Conservation (phyloP, 768 basidiomycete genomes). For the Lactarius hatsudake region DNA sequence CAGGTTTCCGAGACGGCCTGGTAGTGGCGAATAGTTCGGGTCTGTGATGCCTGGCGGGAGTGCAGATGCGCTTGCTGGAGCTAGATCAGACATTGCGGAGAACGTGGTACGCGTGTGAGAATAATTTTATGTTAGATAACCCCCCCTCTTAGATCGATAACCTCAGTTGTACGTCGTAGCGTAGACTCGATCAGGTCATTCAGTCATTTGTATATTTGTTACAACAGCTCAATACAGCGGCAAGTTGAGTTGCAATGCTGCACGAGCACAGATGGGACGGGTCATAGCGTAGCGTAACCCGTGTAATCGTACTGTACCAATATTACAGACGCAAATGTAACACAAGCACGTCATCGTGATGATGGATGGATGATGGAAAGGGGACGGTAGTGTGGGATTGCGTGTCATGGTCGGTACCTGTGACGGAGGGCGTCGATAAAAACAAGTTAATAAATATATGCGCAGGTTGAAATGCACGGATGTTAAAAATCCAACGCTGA, state of each 20-base stretch:
- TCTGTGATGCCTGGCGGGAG: constrained; percentile 60
- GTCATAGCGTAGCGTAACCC: constrained; percentile 8
- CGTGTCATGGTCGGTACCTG: constrained; percentile 5
- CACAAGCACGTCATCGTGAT: constrained; percentile 14
- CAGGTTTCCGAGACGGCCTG: constrained; percentile 81
- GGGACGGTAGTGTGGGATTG: neutral
- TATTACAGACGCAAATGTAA: constrained; percentile 1
- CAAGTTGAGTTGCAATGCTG: constrained; percentile 37
- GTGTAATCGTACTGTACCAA: constrained; percentile 20
- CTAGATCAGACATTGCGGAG: neutral
- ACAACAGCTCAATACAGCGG: constrained; percentile 23
- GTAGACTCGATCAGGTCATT: neutral
- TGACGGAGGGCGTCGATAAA: constrained; percentile 9
- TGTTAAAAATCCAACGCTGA: constrained; percentile 18
- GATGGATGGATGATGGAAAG: constrained; percentile 1
- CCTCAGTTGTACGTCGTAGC: no score
- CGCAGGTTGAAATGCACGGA: constrained; percentile 35
- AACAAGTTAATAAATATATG: constrained; percentile 25
- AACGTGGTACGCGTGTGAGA: neutral
- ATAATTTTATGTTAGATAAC: neutral
- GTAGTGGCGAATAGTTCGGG: constrained; percentile 60
- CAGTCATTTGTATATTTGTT: constrained; percentile 11
- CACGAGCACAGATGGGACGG: constrained; percentile 10
- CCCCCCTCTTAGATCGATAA: constrained; percentile 1
- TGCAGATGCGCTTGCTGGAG: constrained; percentile 50